phyloP scores from a whole-genome alignment of 2,329 filamentous ascomycete species.

The Fusarium musae region DNA sequence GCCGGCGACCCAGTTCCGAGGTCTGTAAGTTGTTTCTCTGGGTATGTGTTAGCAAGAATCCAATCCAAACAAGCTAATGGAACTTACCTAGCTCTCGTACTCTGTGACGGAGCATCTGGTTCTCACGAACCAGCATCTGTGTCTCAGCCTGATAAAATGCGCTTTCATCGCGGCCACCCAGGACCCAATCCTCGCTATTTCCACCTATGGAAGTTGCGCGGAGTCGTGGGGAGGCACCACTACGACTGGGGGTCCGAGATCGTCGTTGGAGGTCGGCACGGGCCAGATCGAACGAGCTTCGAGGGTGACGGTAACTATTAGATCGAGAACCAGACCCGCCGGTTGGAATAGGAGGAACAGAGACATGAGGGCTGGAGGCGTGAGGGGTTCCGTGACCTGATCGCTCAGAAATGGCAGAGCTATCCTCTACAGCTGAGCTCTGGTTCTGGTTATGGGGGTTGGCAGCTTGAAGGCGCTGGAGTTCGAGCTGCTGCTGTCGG shows the following conservation, averaged over 20 bases:
- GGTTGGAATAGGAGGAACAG: conserved; percentile 47
- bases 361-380: conserved; percentile 49
- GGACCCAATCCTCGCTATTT: conserved; percentile 69
- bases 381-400: conserved; percentile 52
- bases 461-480: conserved; percentile 67
- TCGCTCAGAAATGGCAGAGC: conserved; percentile 59
- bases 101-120: conserved; percentile 82
- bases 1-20: conserved; percentile 45
- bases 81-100: conserved; percentile 75
- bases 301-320: conserved; percentile 60
- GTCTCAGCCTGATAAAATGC: conserved; percentile 87
- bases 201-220: conserved; percentile 67
- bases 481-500: conserved; percentile 77
- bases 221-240: conserved; percentile 66
- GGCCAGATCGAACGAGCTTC: conserved; percentile 69
- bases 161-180: conserved; percentile 77
- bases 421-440: conserved; percentile 58
- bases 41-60: conserved; percentile 7
- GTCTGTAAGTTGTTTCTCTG: conserved; percentile 66
- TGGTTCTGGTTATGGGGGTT: conserved; percentile 50
- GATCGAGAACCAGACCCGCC: conserved; percentile 62
- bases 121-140: conserved; percentile 80
- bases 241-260: conserved; percentile 69
- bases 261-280: conserved; percentile 65
- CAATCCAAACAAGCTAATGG: too few species aligned